Conservation (phyloP, 2,329 filamentous ascomycete genomes). For the Colletotrichum camelliae region DNA sequence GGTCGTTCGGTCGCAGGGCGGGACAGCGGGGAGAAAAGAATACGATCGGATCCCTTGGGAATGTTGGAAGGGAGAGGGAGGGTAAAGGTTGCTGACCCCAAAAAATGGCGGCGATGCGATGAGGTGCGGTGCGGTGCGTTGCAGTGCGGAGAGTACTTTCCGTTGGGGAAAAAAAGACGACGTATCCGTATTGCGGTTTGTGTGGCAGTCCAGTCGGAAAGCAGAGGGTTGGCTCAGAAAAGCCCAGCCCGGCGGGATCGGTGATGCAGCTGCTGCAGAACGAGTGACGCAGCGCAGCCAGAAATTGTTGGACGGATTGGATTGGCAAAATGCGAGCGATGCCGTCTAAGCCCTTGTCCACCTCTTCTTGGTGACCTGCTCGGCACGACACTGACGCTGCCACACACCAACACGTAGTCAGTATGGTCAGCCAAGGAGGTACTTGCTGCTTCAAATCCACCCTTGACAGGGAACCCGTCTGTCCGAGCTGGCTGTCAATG, state of each 20-base stretch:
- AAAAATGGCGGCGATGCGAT: not conserved
- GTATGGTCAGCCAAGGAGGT: not conserved
- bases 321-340: slow-evolving; percentile 6
- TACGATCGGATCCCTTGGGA: slow-evolving; percentile 5
- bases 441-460: not conserved
- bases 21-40: not conserved
- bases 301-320: not conserved
- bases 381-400: not conserved
- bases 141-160: slow-evolving; percentile 1
- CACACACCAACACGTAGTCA: not conserved
- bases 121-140: not conserved
- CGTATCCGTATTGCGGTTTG: not conserved
- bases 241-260: not conserved
- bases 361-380: not conserved
- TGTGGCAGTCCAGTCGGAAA: not conserved
- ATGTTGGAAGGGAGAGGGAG: not conserved
- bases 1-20: not conserved
- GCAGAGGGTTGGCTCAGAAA: not conserved
- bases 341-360: slow-evolving; percentile 17
- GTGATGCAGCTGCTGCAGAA: slow-evolving; percentile 15
- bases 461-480: not conserved
- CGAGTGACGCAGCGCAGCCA: slow-evolving; percentile 11
- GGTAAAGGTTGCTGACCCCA: not conserved
- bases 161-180: slow-evolving; percentile 8
- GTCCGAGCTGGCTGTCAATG: not conserved